Evolutionary conservation across 768 basidiomycete species (phyloP).

Genomic region (Leccinum obscurum): DNA sequence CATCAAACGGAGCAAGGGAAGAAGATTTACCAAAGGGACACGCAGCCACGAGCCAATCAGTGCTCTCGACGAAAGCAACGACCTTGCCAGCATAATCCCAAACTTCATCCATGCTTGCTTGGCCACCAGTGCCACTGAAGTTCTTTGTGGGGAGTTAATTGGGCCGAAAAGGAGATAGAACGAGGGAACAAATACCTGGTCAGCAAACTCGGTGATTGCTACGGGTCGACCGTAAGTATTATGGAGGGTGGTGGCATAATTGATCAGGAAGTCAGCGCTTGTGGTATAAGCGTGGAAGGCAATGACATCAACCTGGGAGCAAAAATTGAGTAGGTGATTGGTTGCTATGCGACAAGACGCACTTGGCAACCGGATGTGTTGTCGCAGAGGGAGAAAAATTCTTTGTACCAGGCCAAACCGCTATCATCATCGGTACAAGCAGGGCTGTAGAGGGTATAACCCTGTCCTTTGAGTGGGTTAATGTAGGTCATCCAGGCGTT

Average conservation of each 20-base stretch:
- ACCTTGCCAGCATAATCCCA: slow-evolving; percentile 45
- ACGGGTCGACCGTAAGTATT: slow-evolving; percentile 41
- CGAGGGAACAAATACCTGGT: slow-evolving; percentile 44
- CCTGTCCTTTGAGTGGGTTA: slow-evolving; percentile 51
- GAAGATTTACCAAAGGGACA: slow-evolving; percentile 61
- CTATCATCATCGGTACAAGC: slow-evolving; percentile 60
- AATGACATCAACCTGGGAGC: slow-evolving; percentile 50
- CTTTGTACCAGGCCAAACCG: slow-evolving; percentile 64
- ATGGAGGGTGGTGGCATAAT: slow-evolving; percentile 50
- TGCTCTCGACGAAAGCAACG: slow-evolving; percentile 44
- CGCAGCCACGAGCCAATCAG: slow-evolving; percentile 35
- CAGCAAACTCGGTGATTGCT: slow-evolving; percentile 71
- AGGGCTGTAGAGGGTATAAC: slow-evolving; percentile 63
- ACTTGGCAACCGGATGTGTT: slow-evolving; percentile 46
- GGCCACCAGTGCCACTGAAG: slow-evolving; percentile 44
- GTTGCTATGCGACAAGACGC: slow-evolving; percentile 24
- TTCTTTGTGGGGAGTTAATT: slow-evolving; percentile 39
- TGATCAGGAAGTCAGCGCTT: slow-evolving; percentile 44
- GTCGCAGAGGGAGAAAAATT: slow-evolving; percentile 51
- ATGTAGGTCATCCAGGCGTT: slow-evolving; percentile 62
- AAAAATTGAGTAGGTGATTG: slow-evolving; percentile 1
- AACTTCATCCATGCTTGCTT: slow-evolving; percentile 40
- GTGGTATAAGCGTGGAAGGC: slow-evolving; percentile 74
- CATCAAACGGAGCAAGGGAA: neutral
- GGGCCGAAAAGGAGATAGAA: neutral